Base-by-base conservation (phyloP, 2,329 filamentous ascomycete genomes). In the Pestalotiopsis sp. region DNA sequence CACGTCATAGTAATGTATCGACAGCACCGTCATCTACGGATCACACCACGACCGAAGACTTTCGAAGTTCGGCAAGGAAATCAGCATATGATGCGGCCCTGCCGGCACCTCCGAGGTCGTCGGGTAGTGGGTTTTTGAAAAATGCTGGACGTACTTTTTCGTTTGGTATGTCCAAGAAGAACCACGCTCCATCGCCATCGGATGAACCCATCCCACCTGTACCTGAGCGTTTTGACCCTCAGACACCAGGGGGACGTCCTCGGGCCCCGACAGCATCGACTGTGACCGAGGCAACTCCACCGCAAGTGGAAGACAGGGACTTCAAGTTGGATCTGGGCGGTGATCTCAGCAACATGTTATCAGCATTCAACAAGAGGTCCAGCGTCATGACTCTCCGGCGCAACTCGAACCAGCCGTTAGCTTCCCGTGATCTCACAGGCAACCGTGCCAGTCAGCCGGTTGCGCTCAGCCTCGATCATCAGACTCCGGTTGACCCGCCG, bases 1-100 rank as follows among this genome's bases (percentile, higher is more conserved):
- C 88, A 64, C 85, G 87, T 75, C 86, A 90, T 76, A 90, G 88
- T 78, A 88, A 88, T 78, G 85, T 84, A 66, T 90, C 88, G n/a
- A 90, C 88, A 49, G 83, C 88, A 45, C 87, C 88, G 13, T 90
- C 88, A 3, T 89, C 88, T 3, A 84, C 87, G 65, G 87, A 85
- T 66, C 74, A 80, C 41, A 78, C 75, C 57, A 73, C 72, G 11
- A 79, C 82, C 49, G 82, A 85, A 68, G 83, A 85, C 67, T 80
- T 78, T 78, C 80, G 77, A 64, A 75, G 75, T 57, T 70, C 74
- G 41, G 74, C 72, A 67, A 84, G 78, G 74, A 86, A 83, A 61
- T 38, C 70, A 17, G 69, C 80, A 64, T 77, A 74, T 68, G 82
- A 82, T 71, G 80, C 76, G 69, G 80, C 82, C 3, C 74, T 80